These are phyloP conservation scores for Arthroderma sp. DNA, from an alignment of 2,329 filamentous ascomycete genomes.

Conservation along the genomic window DNA sequence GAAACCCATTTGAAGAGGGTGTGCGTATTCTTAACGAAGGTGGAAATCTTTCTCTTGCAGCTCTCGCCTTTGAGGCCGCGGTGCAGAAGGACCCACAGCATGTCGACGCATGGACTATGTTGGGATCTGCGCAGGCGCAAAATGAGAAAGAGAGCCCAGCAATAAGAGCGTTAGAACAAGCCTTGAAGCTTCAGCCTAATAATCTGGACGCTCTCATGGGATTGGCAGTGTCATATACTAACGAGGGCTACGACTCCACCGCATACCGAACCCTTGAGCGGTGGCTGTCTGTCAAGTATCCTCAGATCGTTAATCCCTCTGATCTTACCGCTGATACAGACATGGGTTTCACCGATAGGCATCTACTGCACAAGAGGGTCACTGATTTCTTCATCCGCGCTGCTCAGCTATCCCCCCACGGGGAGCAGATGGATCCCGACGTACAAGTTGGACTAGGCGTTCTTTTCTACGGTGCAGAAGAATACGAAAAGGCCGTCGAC, in stretches of 20 bases:
- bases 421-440: constrained; percentile 94
- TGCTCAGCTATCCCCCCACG: constrained; percentile 79
- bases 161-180: constrained; percentile 84
- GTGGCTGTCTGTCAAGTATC: constrained; percentile 94
- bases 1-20: constrained; percentile 83
- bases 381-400: constrained; percentile 84
- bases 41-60: constrained; percentile 84
- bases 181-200: constrained; percentile 71
- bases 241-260: constrained; percentile 95
- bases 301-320: constrained; percentile 59
- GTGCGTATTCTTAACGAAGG: constrained; percentile 86
- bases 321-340: constrained; percentile 60
- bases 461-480: constrained; percentile 92
- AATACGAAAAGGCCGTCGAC: constrained; percentile 96
- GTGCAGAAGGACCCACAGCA: constrained; percentile 81
- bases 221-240: constrained; percentile 90
- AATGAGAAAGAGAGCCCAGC: constrained; percentile 97
- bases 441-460: constrained; percentile 95
- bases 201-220: constrained; percentile 90
- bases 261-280: constrained; percentile 92
- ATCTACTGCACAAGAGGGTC: constrained; percentile 77
- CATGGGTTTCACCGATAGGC: constrained; percentile 85
- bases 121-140: constrained; percentile 86
- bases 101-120: constrained; percentile 82
- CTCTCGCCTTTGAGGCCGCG: constrained; percentile 88